Conservation (phyloP, 2,329 filamentous ascomycete genomes). For the Trichophyton simii region DNA sequence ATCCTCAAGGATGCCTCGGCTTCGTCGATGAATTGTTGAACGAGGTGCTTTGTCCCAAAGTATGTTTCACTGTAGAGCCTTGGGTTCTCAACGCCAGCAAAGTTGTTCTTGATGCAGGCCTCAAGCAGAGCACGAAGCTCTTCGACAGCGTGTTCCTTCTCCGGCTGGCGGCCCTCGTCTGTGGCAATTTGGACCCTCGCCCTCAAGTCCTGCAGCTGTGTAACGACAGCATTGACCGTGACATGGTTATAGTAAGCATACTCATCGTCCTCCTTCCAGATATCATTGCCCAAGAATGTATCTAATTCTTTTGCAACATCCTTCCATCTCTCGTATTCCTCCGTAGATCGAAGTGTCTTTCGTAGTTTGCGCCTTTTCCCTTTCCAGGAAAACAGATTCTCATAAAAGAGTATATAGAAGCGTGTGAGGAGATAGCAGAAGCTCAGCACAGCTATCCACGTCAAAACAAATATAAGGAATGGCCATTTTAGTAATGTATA, state of each 20-base stretch:
- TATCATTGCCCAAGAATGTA: slow-evolving; percentile 58
- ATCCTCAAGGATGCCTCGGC: slow-evolving; percentile 46
- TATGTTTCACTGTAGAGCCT: slow-evolving; percentile 96
- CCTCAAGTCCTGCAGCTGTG: slow-evolving; percentile 50
- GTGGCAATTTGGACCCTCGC: slow-evolving; percentile 24
- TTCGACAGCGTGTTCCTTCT: slow-evolving; percentile 41
- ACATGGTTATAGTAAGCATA: slow-evolving; percentile 76
- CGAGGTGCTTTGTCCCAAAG: slow-evolving; percentile 88
- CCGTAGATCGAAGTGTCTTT: slow-evolving; percentile 56
- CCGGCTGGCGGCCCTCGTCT: slow-evolving; percentile 17
- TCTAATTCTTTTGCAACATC: slow-evolving; percentile 68
- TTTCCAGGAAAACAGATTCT: slow-evolving; percentile 81
- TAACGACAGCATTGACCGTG: slow-evolving; percentile 64
- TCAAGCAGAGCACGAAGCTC: slow-evolving; percentile 68
- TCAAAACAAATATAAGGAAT: slow-evolving; percentile 62
- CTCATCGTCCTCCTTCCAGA: slow-evolving; percentile 40
- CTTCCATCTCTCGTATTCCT: slow-evolving; percentile 74
- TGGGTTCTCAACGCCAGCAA: slow-evolving; percentile 86
- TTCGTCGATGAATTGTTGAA: slow-evolving; percentile 83
- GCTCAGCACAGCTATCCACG: slow-evolving; percentile 66
- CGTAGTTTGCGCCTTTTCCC: slow-evolving; percentile 63
- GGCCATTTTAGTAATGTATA: slow-evolving; percentile 90
- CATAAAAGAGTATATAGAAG: slow-evolving; percentile 83
- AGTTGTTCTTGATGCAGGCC: slow-evolving; percentile 94
- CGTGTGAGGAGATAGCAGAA: slow-evolving; percentile 67